Conservation (phyloP, 352 stramenopile genomes). For the Thalassiosira oceanica region DNA sequence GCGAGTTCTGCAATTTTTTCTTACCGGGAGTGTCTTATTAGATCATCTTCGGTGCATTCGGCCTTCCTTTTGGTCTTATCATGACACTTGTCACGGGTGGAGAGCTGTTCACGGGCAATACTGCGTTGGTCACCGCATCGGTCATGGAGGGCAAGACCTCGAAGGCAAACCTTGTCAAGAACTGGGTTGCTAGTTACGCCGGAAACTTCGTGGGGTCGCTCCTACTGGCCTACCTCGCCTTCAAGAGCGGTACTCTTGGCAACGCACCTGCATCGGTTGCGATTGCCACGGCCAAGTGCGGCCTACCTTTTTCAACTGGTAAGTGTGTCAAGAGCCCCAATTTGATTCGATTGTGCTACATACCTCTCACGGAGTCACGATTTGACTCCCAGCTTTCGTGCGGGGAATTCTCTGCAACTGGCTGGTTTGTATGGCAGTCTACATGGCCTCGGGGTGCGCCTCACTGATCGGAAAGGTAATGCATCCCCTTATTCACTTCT, state of each 20-base stretch:
- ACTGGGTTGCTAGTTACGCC: constrained; percentile 77
- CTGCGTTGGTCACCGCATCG: constrained; percentile 79
- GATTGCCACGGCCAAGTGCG: constrained; percentile 82
- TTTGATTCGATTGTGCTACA: no score
- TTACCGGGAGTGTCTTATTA: constrained; percentile 16
- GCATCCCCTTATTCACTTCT: no score
- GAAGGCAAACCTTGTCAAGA: constrained; percentile 73
- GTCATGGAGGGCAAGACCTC: constrained; percentile 81
- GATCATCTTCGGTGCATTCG: constrained; percentile 80
- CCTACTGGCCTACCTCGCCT: constrained; percentile 76
- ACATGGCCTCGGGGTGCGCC: constrained; percentile 76
- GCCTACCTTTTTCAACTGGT: constrained; percentile 73
- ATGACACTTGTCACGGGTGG: constrained; percentile 84
- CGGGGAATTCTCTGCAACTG: constrained; percentile 86
- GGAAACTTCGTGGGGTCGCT: constrained; percentile 84
- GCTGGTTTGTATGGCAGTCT: constrained; percentile 86
- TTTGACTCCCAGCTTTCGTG: no score
- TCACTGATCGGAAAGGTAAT: constrained; percentile 72
- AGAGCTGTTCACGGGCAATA: constrained; percentile 86
- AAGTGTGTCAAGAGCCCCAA: no score
- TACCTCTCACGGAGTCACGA: no score
- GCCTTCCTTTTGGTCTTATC: constrained; percentile 85
- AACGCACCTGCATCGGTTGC: constrained; percentile 54
- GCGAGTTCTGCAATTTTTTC: background rate
- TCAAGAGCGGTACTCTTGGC: constrained; percentile 71